Percentiles rank a stretch among this genome's conserved stretches.
Evolutionary conservation across 2,329 filamentous ascomycete species (phyloP).

Genomic region (Macrophomina pseudophaseolina): DNA sequence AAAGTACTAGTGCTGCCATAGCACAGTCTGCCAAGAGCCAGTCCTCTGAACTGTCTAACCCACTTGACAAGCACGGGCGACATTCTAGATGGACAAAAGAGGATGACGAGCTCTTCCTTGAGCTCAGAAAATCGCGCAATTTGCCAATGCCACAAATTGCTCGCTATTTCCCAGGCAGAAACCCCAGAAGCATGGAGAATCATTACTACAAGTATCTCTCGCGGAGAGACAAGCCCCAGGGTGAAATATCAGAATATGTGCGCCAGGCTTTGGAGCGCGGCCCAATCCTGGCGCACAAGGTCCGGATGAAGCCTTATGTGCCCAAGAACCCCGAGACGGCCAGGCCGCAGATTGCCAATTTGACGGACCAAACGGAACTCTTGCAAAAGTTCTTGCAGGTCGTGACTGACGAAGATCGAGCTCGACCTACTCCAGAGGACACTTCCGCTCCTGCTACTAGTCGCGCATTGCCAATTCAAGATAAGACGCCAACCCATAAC

Average conservation of each 20-base stretch:
- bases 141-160: constrained; percentile 35
- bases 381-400: not conserved
- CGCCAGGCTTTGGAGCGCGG: constrained; percentile 1
- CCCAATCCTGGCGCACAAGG: constrained; percentile 4
- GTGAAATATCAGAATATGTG: constrained; percentile 1
- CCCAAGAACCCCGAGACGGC: constrained; percentile 5
- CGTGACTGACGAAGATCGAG: not conserved
- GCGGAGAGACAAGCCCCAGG: not conserved
- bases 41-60: not conserved
- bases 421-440: not conserved
- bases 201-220: constrained; percentile 32
- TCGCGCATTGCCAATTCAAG: no score
- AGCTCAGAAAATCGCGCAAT: constrained; percentile 36
- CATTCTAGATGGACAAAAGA: constrained; percentile 38
- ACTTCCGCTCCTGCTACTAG: not conserved
- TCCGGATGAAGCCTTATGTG: constrained; percentile 1
- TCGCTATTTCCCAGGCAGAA: constrained; percentile 23
- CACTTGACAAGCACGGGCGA: constrained; percentile 26
- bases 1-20: not conserved
- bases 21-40: not conserved
- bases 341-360: not conserved
- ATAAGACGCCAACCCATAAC: not conserved
- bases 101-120: constrained; percentile 44
- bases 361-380: not conserved
- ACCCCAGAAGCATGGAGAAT: constrained; percentile 24